phyloP scores from a whole-genome alignment of 371 early-diverging fungal species.

The Choanephora cucurbitarum region DNA sequence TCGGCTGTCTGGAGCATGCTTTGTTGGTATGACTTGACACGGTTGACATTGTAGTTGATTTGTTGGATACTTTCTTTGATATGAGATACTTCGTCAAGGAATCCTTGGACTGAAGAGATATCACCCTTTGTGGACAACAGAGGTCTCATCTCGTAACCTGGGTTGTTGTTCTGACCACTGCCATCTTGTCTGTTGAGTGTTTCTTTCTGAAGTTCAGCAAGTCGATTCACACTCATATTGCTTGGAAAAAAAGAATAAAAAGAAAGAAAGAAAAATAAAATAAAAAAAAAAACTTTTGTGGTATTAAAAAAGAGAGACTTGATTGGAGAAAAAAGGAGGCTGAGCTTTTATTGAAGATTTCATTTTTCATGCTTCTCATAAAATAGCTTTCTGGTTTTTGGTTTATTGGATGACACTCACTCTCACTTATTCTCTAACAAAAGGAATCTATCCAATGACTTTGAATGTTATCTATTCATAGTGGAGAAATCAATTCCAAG shows the following conservation, averaged over 20 bases:
- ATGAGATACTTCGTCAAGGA: constrained; percentile 41
- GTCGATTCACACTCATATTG: constrained; percentile 50
- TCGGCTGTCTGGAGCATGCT: constrained; percentile 47
- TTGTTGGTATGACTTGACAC: constrained; percentile 34
- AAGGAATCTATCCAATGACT: too few relatives aligned
- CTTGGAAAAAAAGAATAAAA: constrained; percentile 2
- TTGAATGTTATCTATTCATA: too few relatives aligned
- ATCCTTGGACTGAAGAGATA: constrained; percentile 28
- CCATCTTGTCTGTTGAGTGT: constrained; percentile 12
- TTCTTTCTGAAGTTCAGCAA: constrained; percentile 39
- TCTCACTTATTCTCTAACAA: too few relatives aligned
- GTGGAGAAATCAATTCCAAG: too few relatives aligned
- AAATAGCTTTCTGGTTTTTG: too few relatives aligned
- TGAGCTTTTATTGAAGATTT: constrained; percentile 1
- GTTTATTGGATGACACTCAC: too few relatives aligned
- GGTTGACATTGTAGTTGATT: constrained; percentile 42
- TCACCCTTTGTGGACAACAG: constrained; percentile 39
- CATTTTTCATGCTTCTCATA: not conserved
- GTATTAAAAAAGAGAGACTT: not conserved
- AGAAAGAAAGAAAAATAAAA: constrained; percentile 5
- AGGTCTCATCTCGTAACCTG: constrained; percentile 51
- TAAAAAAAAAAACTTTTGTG: constrained; percentile 1
- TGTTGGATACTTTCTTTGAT: constrained; percentile 42
- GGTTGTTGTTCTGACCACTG: constrained; percentile 16
- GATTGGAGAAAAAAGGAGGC: constrained; percentile 1